Percentiles rank a stretch among this genome's conserved stretches.
Evolutionary conservation across 2,329 filamentous ascomycete species (phyloP).

Genomic region (Paracoccidioides brasiliensis): DNA sequence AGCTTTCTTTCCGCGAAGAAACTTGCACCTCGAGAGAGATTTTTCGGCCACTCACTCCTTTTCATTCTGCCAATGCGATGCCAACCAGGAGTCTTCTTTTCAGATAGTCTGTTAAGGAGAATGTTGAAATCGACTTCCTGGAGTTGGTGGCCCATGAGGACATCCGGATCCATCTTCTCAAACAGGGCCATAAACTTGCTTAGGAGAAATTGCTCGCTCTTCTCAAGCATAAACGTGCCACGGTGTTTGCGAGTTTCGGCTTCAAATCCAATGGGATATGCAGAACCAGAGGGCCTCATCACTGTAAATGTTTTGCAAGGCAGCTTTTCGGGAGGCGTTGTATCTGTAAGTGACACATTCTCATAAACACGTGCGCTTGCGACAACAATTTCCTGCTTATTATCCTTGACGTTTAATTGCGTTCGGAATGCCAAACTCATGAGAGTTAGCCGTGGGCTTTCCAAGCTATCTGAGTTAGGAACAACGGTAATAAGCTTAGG

Average conservation of each 20-base stretch:
- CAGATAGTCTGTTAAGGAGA: constrained; percentile 69
- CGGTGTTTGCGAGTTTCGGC: constrained; percentile 58
- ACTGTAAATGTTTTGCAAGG: constrained; percentile 85
- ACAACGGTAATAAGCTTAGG: constrained; percentile 62
- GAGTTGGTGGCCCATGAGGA: constrained; percentile 86
- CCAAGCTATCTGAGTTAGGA: constrained; percentile 65
- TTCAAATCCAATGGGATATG: constrained; percentile 82
- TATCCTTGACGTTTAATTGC: constrained; percentile 75
- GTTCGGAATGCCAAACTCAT: constrained; percentile 91
- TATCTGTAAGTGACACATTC: constrained; percentile 74
- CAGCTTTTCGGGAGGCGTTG: constrained; percentile 75
- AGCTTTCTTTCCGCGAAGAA: constrained; percentile 90
- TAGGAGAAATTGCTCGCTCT: constrained; percentile 71
- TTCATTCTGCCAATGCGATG: constrained; percentile 81
- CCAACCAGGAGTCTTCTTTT: constrained; percentile 89
- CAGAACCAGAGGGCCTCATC: constrained; percentile 62
- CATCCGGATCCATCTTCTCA: constrained; percentile 80
- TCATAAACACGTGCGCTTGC: constrained; percentile 90
- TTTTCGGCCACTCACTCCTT: constrained; percentile 72
- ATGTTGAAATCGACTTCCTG: constrained; percentile 95
- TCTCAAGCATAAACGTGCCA: constrained; percentile 67
- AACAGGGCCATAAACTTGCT: constrained; percentile 82
- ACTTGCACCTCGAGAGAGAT: constrained; percentile 70
- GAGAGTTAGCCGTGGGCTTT: constrained; percentile 78
- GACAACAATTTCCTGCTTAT: constrained; percentile 90